These are phyloP conservation scores for Citrus cavaleriei DNA, from an alignment of 345 rosid genomes.

Conservation along the genomic window DNA sequence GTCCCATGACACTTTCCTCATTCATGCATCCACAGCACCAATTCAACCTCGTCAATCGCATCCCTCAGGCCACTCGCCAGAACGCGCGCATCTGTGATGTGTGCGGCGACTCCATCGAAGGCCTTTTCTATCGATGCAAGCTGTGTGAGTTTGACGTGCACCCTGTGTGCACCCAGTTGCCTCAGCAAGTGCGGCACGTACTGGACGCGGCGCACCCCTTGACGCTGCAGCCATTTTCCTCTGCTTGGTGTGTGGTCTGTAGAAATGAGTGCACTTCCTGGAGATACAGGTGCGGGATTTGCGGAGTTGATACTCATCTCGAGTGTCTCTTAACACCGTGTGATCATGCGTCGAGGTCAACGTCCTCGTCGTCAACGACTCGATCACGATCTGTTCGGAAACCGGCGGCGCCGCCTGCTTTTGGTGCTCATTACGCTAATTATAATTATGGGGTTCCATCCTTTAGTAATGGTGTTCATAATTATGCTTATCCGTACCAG, in stretches of 20 bases:
- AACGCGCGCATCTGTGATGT: conserved; percentile 25
- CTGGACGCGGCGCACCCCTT: conserved; percentile 32
- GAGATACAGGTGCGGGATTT: conserved; percentile 37
- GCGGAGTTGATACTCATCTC: conserved; percentile 34
- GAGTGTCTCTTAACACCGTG: conserved; percentile 25
- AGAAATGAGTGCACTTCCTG: conserved; percentile 22
- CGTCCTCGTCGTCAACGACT: conserved; percentile 11
- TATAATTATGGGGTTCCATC: background rate
- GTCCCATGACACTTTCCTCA: conserved; percentile 26
- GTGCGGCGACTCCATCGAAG: conserved; percentile 28
- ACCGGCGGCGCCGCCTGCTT: background rate
- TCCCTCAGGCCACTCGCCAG: conserved; percentile 19
- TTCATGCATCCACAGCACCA: conserved; percentile 31
- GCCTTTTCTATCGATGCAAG: conserved; percentile 37
- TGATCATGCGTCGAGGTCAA: background rate
- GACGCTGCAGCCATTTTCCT: conserved; percentile 18
- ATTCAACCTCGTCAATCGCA: conserved; percentile 22
- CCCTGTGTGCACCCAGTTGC: conserved; percentile 33
- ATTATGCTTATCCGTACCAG: background rate
- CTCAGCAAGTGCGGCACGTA: conserved; percentile 22
- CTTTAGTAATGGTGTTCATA: background rate
- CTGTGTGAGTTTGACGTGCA: conserved; percentile 39
- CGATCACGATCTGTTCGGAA: conserved; percentile 1
- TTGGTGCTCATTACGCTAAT: background rate
- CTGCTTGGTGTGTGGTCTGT: conserved; percentile 31